Evolutionary conservation across 2,329 filamentous ascomycete genomes (phyloP).

Genomic region (Trichoderma brevicompactum): DNA sequence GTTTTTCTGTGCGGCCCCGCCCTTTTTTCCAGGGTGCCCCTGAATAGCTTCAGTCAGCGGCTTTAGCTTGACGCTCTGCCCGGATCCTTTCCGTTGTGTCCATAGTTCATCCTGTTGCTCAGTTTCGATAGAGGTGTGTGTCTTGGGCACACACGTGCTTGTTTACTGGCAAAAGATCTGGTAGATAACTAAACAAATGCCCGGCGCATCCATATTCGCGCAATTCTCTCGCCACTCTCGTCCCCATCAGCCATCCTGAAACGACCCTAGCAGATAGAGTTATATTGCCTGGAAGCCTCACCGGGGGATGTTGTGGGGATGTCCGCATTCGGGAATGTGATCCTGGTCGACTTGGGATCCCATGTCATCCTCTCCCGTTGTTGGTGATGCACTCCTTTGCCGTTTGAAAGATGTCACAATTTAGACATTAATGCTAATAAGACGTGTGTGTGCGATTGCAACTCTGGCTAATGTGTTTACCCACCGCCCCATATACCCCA

Average conservation of each 20-base stretch:
- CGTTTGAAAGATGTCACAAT: neutral
- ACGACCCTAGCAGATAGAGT: constrained; percentile 21
- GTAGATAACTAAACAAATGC: neutral
- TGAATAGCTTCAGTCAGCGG: constrained; percentile 2
- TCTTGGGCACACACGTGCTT: neutral
- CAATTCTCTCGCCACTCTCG: neutral
- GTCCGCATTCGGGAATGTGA: constrained; percentile 11
- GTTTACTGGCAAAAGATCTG: neutral
- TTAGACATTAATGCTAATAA: neutral
- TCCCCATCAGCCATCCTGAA: constrained; percentile 9
- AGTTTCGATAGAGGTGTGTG: neutral
- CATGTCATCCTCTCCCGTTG: neutral
- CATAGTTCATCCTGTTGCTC: neutral
- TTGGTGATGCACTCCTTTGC: neutral
- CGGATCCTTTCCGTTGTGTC: neutral
- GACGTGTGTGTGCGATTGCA: neutral
- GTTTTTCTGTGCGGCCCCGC: constrained; percentile 9
- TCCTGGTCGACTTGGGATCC: neutral
- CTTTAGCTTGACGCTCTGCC: neutral
- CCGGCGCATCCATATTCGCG: neutral
- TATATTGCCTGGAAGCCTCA: constrained; percentile 9
- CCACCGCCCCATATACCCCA: neutral
- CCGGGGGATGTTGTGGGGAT: constrained; percentile 12
- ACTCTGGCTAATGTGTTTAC: neutral
- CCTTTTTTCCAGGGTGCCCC: neutral